Base-by-base conservation (phyloP, 306 rosid genomes). In the Lablab purpureus region DNA sequence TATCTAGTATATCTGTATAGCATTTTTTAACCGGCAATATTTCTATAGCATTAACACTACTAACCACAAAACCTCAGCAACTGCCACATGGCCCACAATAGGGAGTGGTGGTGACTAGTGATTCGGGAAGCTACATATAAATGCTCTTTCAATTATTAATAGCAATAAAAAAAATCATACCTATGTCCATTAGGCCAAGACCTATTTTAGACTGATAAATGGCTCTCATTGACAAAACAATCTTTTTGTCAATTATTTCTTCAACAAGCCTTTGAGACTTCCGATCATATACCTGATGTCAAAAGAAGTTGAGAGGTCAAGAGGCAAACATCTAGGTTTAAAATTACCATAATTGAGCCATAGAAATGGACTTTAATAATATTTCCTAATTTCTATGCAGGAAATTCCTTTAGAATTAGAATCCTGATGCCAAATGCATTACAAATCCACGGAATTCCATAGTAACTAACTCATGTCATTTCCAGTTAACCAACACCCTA, bases 141-240 rank as follows among this genome's bases (percentile, higher is more conserved):
- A 10, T n/a, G 19, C 27, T 74, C 47, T 50, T 70, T 54, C 74
- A 85, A 67, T 65, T 28, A 67, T 4, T 10, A 19, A 34, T 28
- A 67, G 17, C 14, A 17, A 36, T 23, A 67, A 28, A 40, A 17
- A 34, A 77, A 62, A 30, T 45, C 71, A 49, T 84, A 94, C 99
- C 99, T 88, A 83, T 82, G 77, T 91, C 94, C 93, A 95, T 86
- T 45, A 95, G 90, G 68, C 98, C 91, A 77, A 91, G 93, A 77
- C 99, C 98, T 19, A 92, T 60, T 90, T 95, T 89, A 67, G 99
- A 95, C 83, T 95, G 99, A 88, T 95, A 95, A 75, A 95, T 89
- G 67, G 99, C 99, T 87, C 98, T 91, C 99, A 92, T 95, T 10
- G 99, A 92, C 94, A 95, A 87, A 69, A 87, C 90, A 82, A 95